These are phyloP conservation scores for Penicillium odoratum DNA, from an alignment of 495 filamentous ascomycete genomes.

Conservation along the genomic window DNA sequence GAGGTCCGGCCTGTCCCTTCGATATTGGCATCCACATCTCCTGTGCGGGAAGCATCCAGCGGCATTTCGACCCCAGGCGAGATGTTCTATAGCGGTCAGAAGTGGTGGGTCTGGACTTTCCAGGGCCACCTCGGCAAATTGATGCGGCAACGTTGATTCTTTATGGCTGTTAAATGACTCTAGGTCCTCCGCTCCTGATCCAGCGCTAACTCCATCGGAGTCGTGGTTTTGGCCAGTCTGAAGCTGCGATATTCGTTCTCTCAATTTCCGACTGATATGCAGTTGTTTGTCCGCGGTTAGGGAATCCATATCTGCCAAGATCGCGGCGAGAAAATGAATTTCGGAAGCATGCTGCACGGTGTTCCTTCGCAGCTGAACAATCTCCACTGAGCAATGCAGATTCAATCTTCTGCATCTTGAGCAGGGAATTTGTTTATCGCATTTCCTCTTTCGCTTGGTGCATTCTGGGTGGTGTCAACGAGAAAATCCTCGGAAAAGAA, in stretches of 20 bases:
- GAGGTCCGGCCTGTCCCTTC: conserved; percentile 19
- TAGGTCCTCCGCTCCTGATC: conserved; percentile 6
- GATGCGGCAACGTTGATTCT: conserved; percentile 6
- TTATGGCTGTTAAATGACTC: conserved; percentile 5
- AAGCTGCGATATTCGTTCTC: conserved; percentile 24
- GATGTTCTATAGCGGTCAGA: conserved; percentile 35
- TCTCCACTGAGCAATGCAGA: conserved; percentile 31
- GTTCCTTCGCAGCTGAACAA: conserved; percentile 29
- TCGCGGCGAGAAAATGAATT: conserved; percentile 29
- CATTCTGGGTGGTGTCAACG: conserved; percentile 26
- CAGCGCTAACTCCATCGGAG: background rate
- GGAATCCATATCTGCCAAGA: conserved; percentile 26
- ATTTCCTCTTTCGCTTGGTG: conserved; percentile 34
- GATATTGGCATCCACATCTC: conserved; percentile 31
- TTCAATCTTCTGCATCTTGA: conserved; percentile 31
- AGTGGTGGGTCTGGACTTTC: conserved; percentile 26
- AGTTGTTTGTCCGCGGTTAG: conserved; percentile 13
- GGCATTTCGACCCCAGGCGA: conserved; percentile 35
- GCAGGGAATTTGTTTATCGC: conserved; percentile 34
- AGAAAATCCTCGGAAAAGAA: background rate
- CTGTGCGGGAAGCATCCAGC: conserved; percentile 34
- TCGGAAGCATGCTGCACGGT: conserved; percentile 31
- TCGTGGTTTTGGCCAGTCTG: conserved; percentile 15
- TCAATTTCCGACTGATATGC: conserved; percentile 16
- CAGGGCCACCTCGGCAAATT: conserved; percentile 13